phyloP scores from a whole-genome alignment of 2,329 filamentous ascomycete genomes.

The Diatrype stigma region DNA sequence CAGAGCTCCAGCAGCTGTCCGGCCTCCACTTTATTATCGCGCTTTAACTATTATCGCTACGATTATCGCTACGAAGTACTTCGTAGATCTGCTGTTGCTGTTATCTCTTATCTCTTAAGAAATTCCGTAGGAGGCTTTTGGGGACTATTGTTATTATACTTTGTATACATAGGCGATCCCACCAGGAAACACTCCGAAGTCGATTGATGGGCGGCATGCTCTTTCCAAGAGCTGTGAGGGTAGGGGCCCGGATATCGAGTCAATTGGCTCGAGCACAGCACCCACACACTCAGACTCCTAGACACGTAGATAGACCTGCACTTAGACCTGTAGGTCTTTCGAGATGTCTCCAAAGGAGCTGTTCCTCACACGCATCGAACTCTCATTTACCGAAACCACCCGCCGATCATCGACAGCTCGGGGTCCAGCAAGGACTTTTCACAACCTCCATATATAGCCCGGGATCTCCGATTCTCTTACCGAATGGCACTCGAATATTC shows the following conservation, averaged over 20 bases:
- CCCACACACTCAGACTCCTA: too few species aligned
- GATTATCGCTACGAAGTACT: too few species aligned
- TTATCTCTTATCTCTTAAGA: neutral
- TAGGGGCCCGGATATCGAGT: conserved; percentile 9
- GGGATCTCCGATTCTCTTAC: conserved; percentile 79
- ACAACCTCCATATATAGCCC: conserved; percentile 76
- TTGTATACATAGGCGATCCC: too few species aligned
- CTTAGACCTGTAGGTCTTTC: neutral
- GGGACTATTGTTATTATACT: too few species aligned
- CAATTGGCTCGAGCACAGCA: conserved; percentile 11
- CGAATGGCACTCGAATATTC: conserved; percentile 77
- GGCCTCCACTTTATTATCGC: too few species aligned
- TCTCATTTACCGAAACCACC: conserved; percentile 20
- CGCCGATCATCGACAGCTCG: conserved; percentile 57
- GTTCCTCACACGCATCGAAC: conserved; percentile 26
- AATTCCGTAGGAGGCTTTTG: neutral
- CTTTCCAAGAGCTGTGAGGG: conserved; percentile 13
- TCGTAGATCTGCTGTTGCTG: too few species aligned
- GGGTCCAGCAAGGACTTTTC: conserved; percentile 69
- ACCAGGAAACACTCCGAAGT: conserved; percentile 2
- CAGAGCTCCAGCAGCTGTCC: too few species aligned
- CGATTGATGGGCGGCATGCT: conserved; percentile 21
- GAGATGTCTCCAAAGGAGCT: conserved; percentile 12
- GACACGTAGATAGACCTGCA: conserved; percentile 1
- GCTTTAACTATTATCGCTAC: too few species aligned